These are phyloP conservation scores for Plasmodium gonderi DNA, from an alignment of 169 alveolate species.

Conservation along the genomic window DNA sequence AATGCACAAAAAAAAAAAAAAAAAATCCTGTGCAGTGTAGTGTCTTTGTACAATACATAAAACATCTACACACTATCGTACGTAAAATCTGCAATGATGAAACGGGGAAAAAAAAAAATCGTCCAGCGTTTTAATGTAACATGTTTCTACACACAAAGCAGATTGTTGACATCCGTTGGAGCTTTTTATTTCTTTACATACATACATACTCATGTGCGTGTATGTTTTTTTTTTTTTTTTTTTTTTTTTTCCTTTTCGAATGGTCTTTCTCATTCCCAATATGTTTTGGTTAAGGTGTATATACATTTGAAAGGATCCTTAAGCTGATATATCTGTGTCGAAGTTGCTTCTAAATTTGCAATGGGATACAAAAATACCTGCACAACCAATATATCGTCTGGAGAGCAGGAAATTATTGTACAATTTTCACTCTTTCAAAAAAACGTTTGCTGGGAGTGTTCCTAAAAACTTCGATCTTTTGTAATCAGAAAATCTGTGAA, in stretches of 20 bases:
- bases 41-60: too few species aligned
- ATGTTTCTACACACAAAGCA: neutral
- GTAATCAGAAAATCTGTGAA: constrained; percentile 37
- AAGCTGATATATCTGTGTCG: neutral
- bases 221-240: neutral
- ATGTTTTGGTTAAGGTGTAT: neutral
- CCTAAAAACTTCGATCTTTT: constrained; percentile 55
- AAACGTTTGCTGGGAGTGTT: constrained; percentile 68
- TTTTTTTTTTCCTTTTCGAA: neutral
- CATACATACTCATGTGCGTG: too few species aligned
- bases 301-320: neutral
- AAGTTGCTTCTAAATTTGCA: too few species aligned
- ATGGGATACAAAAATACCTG: too few species aligned
- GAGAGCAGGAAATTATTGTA: neutral
- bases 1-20: neutral
- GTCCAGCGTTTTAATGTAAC: neutral
- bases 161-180: neutral
- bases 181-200: neutral
- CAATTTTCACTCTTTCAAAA: constrained; percentile 7
- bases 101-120: neutral
- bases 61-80: too few species aligned
- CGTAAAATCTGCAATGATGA: too few species aligned
- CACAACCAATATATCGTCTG: neutral
- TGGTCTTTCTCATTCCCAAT: neutral
- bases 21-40: too few species aligned